phyloP scores from a whole-genome alignment of 2,329 filamentous ascomycete species.

The Helotiales sp. region DNA sequence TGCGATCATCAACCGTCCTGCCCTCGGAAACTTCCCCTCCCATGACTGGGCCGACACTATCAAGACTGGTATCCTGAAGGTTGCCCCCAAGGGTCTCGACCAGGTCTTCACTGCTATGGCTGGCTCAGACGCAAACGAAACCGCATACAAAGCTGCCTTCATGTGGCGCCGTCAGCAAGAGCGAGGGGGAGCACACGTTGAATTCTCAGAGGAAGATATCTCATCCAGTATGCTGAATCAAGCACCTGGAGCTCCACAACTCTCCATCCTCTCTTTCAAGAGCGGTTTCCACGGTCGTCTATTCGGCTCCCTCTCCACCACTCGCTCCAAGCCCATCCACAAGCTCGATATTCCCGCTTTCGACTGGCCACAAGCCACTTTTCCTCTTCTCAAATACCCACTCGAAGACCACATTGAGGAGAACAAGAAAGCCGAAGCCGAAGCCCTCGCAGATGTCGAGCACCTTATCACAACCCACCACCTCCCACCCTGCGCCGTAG shows the following conservation, averaged over 20 bases:
- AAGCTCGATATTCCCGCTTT: constrained; percentile 88
- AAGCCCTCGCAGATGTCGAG: constrained; percentile 73
- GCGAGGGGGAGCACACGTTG: constrained; percentile 63
- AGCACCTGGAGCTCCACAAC: constrained; percentile 68
- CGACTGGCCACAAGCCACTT: constrained; percentile 82
- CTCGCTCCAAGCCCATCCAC: constrained; percentile 80
- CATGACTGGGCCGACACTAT: constrained; percentile 73
- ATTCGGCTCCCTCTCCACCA: constrained; percentile 76
- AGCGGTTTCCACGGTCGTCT: constrained; percentile 79
- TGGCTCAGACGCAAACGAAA: constrained; percentile 81
- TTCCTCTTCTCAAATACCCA: constrained; percentile 77
- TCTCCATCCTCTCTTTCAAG: constrained; percentile 79
- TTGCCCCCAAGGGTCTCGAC: constrained; percentile 72
- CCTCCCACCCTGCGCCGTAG: constrained; percentile 70
- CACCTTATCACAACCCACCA: constrained; percentile 65
- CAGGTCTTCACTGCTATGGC: constrained; percentile 81
- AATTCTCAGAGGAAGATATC: constrained; percentile 71
- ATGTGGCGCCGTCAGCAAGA: constrained; percentile 75
- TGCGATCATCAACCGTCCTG: constrained; percentile 75
- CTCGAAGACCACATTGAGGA: constrained; percentile 68
- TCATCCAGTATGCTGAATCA: constrained; percentile 69
- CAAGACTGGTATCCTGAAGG: constrained; percentile 67
- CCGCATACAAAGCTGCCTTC: constrained; percentile 83
- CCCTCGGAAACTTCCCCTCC: constrained; percentile 78
- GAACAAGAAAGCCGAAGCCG: constrained; percentile 70